phyloP scores from a whole-genome alignment of 768 basidiomycete species.

The Rhodocollybia butyracea region DNA sequence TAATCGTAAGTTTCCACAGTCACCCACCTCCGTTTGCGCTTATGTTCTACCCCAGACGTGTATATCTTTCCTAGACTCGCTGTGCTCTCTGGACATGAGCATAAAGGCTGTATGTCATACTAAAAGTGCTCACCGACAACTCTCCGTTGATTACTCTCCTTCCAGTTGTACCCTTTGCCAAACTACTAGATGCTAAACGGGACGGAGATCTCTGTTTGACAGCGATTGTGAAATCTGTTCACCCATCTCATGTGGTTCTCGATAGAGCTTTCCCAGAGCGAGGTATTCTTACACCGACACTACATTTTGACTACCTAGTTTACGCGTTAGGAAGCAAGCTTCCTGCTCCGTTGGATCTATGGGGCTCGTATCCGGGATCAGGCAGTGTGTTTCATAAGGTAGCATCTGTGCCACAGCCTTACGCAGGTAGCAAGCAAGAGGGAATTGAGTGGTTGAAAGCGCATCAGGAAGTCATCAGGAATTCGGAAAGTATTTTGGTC shows the following conservation, averaged over 20 bases:
- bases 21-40: not conserved
- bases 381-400: not conserved
- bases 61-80: constrained; percentile 59
- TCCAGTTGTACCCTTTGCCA: constrained; percentile 52
- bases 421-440: constrained; percentile 44
- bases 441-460: constrained; percentile 47
- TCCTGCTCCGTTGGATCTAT: constrained; percentile 52
- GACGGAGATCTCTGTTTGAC: not conserved
- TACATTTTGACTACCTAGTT: constrained; percentile 55
- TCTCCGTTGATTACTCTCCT: not conserved
- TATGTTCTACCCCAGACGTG: constrained; percentile 32
- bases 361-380: constrained; percentile 27
- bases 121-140: not conserved
- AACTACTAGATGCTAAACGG: constrained; percentile 23
- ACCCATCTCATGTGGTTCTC: constrained; percentile 37
- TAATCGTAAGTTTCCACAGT: constrained; percentile 40
- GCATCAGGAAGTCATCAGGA: constrained; percentile 46
- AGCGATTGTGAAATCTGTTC: constrained; percentile 3
- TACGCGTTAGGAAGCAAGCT: constrained; percentile 61
- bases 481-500: constrained; percentile 51
- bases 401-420: constrained; percentile 11
- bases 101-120: constrained; percentile 53
- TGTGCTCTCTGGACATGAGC: constrained; percentile 56
- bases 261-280: constrained; percentile 46
- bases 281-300: constrained; percentile 28